Conservation (phyloP, 2,329 filamentous ascomycete genomes). For the Amauroascus niger region DNA sequence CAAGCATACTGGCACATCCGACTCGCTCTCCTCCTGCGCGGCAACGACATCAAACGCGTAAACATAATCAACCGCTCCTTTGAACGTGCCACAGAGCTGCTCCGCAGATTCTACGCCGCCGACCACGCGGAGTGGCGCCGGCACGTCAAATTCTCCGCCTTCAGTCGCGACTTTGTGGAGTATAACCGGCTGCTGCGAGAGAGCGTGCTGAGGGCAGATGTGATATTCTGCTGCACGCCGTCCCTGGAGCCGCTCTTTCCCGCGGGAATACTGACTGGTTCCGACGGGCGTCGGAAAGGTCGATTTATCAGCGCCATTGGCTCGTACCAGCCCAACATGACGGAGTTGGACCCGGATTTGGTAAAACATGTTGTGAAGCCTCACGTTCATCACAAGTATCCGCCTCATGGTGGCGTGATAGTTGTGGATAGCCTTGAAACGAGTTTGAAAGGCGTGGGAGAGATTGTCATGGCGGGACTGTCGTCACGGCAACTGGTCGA, state of each 20-base stretch:
- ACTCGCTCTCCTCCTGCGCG: slow-evolving; percentile 60
- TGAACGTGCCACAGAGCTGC: slow-evolving; percentile 37
- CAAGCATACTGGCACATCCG: slow-evolving; percentile 95
- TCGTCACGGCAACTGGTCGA: slow-evolving; percentile 70
- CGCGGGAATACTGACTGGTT: slow-evolving; percentile 53
- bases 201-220: slow-evolving; percentile 59
- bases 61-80: slow-evolving; percentile 68
- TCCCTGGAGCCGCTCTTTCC: slow-evolving; percentile 67
- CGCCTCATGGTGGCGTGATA: slow-evolving; percentile 49
- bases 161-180: slow-evolving; percentile 63
- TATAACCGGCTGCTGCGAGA: slow-evolving; percentile 58
- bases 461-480: slow-evolving; percentile 70
- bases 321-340: slow-evolving; percentile 59
- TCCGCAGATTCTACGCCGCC: slow-evolving; percentile 47
- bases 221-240: slow-evolving; percentile 83
- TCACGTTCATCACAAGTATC: slow-evolving; percentile 39
- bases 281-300: slow-evolving; percentile 38
- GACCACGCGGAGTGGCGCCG: slow-evolving; percentile 52
- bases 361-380: slow-evolving; percentile 52
- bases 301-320: slow-evolving; percentile 38
- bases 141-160: slow-evolving; percentile 56
- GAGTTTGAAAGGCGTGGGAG: slow-evolving; percentile 72
- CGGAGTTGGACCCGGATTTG: slow-evolving; percentile 70
- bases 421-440: slow-evolving; percentile 63
- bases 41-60: slow-evolving; percentile 61